Percentiles rank a stretch among this genome's conserved stretches.
Conservation (phyloP, 148 eudicot genomes). For the Arctostaphylos glauca region DNA sequence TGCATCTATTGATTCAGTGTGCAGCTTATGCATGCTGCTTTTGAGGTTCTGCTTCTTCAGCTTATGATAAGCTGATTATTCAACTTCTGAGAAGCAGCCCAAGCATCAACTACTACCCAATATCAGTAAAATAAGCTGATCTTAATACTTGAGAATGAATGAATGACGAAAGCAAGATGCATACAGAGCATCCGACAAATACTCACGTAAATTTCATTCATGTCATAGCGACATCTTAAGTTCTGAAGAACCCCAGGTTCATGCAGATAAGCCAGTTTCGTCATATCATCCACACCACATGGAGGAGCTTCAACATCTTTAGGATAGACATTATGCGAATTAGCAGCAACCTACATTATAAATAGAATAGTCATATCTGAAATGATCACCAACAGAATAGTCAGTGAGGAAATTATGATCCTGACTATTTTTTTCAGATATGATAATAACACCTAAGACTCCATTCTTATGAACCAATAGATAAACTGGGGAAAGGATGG, state of each 20-base stretch:
- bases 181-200: neutral
- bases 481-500: conserved; percentile 10
- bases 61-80: neutral
- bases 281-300: conserved; percentile 75
- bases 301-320: conserved; percentile 67
- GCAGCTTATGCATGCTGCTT: neutral
- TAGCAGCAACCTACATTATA: conserved; percentile 41
- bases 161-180: neutral
- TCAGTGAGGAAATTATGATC: neutral
- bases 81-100: neutral
- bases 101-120: neutral
- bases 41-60: neutral
- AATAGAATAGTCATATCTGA: conserved; percentile 6
- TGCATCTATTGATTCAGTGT: neutral
- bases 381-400: neutral
- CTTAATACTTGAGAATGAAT: neutral
- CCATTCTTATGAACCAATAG: conserved; percentile 14
- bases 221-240: conserved; percentile 59
- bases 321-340: conserved; percentile 42
- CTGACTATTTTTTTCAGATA: neutral
- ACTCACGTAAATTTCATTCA: conserved; percentile 67
- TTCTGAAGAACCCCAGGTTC: conserved; percentile 77
- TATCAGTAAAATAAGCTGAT: neutral
- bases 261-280: conserved; percentile 72
- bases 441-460: neutral